Percentiles rank a stretch among this genome's conserved stretches.
Conservation (phyloP, 1,284 basidiomycete species). For the Apiotrichum sp. region DNA sequence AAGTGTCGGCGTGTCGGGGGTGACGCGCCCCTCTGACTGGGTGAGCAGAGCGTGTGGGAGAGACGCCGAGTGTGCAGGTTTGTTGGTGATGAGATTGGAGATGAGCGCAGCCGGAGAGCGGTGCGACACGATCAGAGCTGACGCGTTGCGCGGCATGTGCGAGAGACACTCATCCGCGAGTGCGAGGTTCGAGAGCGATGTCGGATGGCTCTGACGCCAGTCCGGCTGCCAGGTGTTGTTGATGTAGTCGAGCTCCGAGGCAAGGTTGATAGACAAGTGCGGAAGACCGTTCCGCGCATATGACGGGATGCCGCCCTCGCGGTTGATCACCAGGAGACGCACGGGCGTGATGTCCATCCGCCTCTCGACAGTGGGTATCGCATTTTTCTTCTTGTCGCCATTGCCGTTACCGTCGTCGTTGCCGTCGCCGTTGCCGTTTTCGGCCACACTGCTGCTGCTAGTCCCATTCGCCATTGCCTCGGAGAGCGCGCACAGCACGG, state of each 20-base stretch:
- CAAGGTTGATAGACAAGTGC: slow-evolving; percentile 91
- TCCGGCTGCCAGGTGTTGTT: slow-evolving; percentile 70
- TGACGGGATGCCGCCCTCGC: slow-evolving; percentile 93
- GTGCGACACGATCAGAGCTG: slow-evolving; percentile 94
- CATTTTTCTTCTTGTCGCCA: too few relatives aligned
- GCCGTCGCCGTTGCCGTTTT: background rate
- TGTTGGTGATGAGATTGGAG: slow-evolving; percentile 96
- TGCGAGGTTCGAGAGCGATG: slow-evolving; percentile 79
- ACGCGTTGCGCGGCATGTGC: slow-evolving; percentile 89
- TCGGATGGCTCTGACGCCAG: slow-evolving; percentile 77
- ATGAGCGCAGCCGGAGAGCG: slow-evolving; percentile 92
- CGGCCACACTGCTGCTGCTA: background rate
- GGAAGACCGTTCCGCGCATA: slow-evolving; percentile 92
- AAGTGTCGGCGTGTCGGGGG: slow-evolving; percentile 85
- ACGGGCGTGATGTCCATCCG: slow-evolving; percentile 70
- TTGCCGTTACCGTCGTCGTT: background rate
- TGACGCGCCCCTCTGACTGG: slow-evolving; percentile 68
- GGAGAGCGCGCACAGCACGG: slow-evolving; percentile 80
- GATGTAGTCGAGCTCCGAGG: slow-evolving; percentile 82
- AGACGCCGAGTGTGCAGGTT: slow-evolving; percentile 90
- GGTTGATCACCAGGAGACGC: slow-evolving; percentile 95
- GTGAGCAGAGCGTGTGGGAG: slow-evolving; percentile 87
- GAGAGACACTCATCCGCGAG: slow-evolving; percentile 80
- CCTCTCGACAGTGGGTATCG: background rate
- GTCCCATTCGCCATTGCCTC: slow-evolving; percentile 63